Evolutionary conservation across 2,329 filamentous ascomycete species (phyloP), one percentile per base, ranked within the genome.

Genomic region (Ascochyta fabae): DNA sequence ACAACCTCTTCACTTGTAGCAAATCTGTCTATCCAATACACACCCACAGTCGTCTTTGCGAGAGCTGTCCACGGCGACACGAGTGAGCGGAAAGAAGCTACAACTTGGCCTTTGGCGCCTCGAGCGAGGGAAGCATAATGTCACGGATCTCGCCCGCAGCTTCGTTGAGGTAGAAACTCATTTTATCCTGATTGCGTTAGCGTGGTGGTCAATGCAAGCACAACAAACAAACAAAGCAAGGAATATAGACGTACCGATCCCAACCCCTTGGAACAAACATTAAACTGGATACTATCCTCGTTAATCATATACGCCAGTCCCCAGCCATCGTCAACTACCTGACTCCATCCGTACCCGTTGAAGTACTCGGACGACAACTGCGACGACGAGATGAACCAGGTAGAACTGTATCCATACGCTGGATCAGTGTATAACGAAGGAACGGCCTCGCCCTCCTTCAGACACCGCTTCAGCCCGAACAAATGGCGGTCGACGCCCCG

Each of bases 251-350:
- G 16, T 16, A 16, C 74, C 57, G 89, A 91, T 40, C 94, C 95
- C 45, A 97, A 81, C 53, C 90, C 88, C 84, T 98, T 99, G 75
- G 90, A 95, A 63, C 96, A 93, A 65, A 99, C 87, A 80, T 99
- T 99, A 82, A 99, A 98, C 85, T 98, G 95, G 62, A 99, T 84
- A 77, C 92, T 96, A 78, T 97, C 96, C 83, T 98, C 94, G 75
- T 99, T 99, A 77, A 99, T 98, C 95, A 99, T 99, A 77, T 99
- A 99, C 35, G 95, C 95, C 73, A 99, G 96, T 38, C 95, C 95
- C 79, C 95, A 99, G 27, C 95, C 95, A 58, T 89, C 91, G 71
- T 98, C 93, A 51, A 98, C 90, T 48, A 99, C 95, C 81, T 99
- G 94, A 73, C 90, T 95, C 95, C 95, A 99, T 41, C 95, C 95